phyloP scores from a whole-genome alignment of 768 basidiomycete species.

The Hericium rajendrae region DNA sequence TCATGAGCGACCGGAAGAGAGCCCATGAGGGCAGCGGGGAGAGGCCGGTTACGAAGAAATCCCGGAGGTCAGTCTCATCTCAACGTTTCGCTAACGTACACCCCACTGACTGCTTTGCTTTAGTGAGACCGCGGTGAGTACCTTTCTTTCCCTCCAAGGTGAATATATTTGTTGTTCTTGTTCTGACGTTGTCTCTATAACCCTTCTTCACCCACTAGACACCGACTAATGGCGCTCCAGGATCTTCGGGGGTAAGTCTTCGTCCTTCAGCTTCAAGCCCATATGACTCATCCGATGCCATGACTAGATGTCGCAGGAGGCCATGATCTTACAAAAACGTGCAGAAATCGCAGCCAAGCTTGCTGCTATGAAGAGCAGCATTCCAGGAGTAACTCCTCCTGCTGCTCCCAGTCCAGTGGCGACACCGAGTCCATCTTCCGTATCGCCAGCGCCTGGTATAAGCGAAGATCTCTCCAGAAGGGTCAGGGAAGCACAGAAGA shows the following conservation, averaged over 20 bases:
- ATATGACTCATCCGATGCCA: background rate
- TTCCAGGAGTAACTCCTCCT: conserved; percentile 11
- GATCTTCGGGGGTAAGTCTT: background rate
- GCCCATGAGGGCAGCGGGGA: conserved; percentile 6
- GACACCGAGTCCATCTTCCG: conserved; percentile 17
- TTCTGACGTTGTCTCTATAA: conserved; percentile 66
- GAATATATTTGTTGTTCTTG: conserved; percentile 47
- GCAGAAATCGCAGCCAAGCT: conserved; percentile 82
- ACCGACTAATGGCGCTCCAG: conserved; percentile 33
- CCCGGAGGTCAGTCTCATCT: conserved; percentile 48
- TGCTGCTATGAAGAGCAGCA: conserved; percentile 36
- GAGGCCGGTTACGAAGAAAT: conserved; percentile 9
- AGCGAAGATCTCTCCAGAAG: conserved; percentile 58
- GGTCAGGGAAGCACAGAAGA: conserved; percentile 78
- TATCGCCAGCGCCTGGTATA: conserved; percentile 18
- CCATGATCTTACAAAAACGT: conserved; percentile 72
- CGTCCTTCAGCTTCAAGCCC: background rate
- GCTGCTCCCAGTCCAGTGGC: conserved; percentile 20
- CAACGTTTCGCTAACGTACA: background rate
- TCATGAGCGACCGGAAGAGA: conserved; percentile 14
- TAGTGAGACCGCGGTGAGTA: conserved; percentile 67
- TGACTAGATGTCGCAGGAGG: conserved; percentile 41
- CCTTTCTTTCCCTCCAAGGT: conserved; percentile 46
- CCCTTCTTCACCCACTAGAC: conserved; percentile 45
- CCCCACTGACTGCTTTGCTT: conserved; percentile 16